Evolutionary conservation across 345 rosid species (phyloP), one percentile per base, ranked within the genome.

Genomic region (Anastatica hierochuntica): DNA sequence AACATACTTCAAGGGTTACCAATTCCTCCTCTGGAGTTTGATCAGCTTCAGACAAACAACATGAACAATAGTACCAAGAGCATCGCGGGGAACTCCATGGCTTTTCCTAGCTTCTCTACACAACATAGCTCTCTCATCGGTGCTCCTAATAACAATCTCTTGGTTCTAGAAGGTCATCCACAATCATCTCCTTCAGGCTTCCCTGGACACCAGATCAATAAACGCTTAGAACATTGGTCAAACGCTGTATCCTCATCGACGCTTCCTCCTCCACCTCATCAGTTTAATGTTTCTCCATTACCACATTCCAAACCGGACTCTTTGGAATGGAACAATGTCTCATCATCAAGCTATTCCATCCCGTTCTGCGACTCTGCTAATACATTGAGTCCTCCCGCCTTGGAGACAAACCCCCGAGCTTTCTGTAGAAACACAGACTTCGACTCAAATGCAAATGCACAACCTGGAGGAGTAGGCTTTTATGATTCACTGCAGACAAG

Each of bases 1-100:
- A 78, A 53, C 64, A 60, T 83, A 38, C 83, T 83, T 44, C 90
- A 79, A 58, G 90, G 96, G 14, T 69, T 83, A 64, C 94, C 90
- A n/a, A 56, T 76, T 20, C 72, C 85, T 20, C 72, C 85, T 27
- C 43, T 78, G 37, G 95, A 77, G 62, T 72, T 78, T 20, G 83
- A 79, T 56, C 82, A 82, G 57, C 67, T 80, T 38, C 90, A 79
- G 35, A 49, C 74, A 51, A 78, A 66, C 74, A 82, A 77, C 30
- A 58, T n/a, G n/a, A n/a, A 58, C 62, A 77, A 45, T 44, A 41
- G 40, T 40, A 50, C 14, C 40, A 45, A 54, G 20, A 39, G 1
- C 59, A 36, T 66, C 0, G 10, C 43, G 0, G 49, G 43, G 14
- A 65, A 7, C 8, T 26, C 58, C 44, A 51, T 43, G 27, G 49